Evolutionary conservation across 306 rosid species (phyloP).

Genomic region (Potentilla sterilis): DNA sequence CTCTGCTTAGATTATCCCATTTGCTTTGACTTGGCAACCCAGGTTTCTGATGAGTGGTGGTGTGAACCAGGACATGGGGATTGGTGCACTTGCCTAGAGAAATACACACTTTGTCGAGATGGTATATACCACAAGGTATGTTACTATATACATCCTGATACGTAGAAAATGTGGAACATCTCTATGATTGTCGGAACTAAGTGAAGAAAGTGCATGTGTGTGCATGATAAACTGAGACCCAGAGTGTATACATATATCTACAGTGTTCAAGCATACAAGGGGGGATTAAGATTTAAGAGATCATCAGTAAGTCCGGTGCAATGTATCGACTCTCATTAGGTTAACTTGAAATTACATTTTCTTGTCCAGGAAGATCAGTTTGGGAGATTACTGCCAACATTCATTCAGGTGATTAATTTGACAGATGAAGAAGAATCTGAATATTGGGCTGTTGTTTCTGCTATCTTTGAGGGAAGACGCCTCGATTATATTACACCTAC

Average conservation of each 20-base stretch:
- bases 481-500: conserved; percentile 46
- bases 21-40: conserved; percentile 20
- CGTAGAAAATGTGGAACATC: neutral
- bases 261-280: neutral
- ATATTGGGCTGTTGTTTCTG: conserved; percentile 76
- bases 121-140: conserved; percentile 97
- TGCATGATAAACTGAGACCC: neutral
- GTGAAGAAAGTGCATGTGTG: neutral
- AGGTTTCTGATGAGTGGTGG: conserved; percentile 98
- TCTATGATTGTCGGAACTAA: neutral
- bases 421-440: conserved; percentile 84
- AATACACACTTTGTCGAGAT: conserved; percentile 79
- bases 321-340: neutral
- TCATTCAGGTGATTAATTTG: conserved; percentile 87
- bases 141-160: conserved; percentile 20
- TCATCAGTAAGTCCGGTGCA: neutral
- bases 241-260: neutral
- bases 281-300: neutral
- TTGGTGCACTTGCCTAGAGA: conserved; percentile 91
- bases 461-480: conserved; percentile 81
- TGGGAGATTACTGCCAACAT: conserved; percentile 85
- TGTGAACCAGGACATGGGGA: conserved; percentile 98
- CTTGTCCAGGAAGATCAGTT: conserved; percentile 84
- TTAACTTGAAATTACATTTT: neutral
- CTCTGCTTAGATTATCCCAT: neutral